Conservation (phyloP, 2,329 filamentous ascomycete species). For the Polychaeton citri region DNA sequence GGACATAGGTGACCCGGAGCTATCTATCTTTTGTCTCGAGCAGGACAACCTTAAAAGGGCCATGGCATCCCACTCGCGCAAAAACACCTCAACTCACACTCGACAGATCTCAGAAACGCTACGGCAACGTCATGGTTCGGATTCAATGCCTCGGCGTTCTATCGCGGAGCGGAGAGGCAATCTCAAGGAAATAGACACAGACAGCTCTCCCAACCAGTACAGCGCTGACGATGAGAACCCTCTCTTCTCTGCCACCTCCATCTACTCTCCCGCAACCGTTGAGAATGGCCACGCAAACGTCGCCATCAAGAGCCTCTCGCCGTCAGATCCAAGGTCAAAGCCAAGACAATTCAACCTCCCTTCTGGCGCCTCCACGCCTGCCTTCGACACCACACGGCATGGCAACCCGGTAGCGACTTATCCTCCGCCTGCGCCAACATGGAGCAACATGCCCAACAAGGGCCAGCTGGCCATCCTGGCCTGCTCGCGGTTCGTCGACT, state of each 20-base stretch:
- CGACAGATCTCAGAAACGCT: conserved; percentile 11
- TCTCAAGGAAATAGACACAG: background rate
- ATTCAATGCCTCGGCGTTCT: conserved; percentile 3
- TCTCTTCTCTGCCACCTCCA: background rate
- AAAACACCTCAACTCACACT: conserved; percentile 7
- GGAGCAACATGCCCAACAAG: conserved; percentile 28
- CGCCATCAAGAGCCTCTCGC: background rate
- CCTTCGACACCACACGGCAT: conserved; percentile 5
- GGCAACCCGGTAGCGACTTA: conserved; percentile 5
- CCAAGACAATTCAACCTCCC: conserved; percentile 7
- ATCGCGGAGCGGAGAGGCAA: conserved; percentile 1
- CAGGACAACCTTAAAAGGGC: too few species aligned
- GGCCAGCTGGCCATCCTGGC: conserved; percentile 26
- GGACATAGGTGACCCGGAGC: too few species aligned
- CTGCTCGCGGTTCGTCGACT: conserved; percentile 29
- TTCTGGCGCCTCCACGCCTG: conserved; percentile 9
- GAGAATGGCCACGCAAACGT: conserved; percentile 10
- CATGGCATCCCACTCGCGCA: conserved; percentile 1
- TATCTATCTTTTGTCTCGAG: too few species aligned
- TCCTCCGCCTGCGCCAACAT: conserved; percentile 20
- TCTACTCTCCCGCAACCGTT: conserved; percentile 4
- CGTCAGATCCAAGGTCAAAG: too few species aligned
- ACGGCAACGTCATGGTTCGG: conserved; percentile 15
- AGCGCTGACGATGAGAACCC: background rate
- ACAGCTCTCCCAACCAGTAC: background rate